Percentiles rank a stretch among this genome's conserved stretches.
Evolutionary conservation across 2,329 filamentous ascomycete species (phyloP).

Genomic region (Phaeophleospora eucalypticola): DNA sequence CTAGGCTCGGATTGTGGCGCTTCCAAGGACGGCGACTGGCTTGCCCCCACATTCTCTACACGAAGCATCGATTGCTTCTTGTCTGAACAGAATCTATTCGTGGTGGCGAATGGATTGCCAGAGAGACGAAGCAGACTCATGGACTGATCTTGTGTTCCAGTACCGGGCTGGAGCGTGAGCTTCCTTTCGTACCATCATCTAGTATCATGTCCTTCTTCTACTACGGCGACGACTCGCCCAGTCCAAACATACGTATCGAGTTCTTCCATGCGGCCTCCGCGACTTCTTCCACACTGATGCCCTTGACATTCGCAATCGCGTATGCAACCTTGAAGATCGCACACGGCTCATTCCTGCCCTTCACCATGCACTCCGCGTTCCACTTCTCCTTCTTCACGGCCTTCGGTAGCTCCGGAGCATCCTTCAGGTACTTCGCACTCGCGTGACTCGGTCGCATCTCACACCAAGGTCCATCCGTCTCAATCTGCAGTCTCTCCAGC

Average conservation of each 20-base stretch:
- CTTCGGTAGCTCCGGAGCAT: slow-evolving; percentile 69
- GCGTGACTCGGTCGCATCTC: slow-evolving; percentile 89
- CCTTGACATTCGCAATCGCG: slow-evolving; percentile 83
- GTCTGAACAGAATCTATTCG: no score
- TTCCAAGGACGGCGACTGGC: no score
- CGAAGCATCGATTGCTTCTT: no score
- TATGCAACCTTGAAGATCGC: slow-evolving; percentile 82
- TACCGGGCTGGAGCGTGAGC: no score
- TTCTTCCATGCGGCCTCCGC: slow-evolving; percentile 83
- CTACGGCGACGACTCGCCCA: slow-evolving; percentile 48
- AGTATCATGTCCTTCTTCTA: not conserved
- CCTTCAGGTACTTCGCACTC: slow-evolving; percentile 68
- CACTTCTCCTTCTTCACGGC: slow-evolving; percentile 96
- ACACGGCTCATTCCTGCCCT: slow-evolving; percentile 90
- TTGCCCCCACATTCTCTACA: no score
- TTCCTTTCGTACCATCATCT: not conserved
- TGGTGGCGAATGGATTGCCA: no score
- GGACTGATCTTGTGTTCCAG: no score
- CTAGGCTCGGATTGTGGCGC: no score
- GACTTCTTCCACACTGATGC: slow-evolving; percentile 71
- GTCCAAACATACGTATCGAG: slow-evolving; percentile 71
- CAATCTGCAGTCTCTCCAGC: slow-evolving; percentile 78
- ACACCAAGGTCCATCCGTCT: slow-evolving; percentile 97
- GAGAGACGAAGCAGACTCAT: no score
- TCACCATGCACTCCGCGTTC: slow-evolving; percentile 81